Conservation (phyloP, 768 basidiomycete genomes). For the Naematelia aurantialba region DNA sequence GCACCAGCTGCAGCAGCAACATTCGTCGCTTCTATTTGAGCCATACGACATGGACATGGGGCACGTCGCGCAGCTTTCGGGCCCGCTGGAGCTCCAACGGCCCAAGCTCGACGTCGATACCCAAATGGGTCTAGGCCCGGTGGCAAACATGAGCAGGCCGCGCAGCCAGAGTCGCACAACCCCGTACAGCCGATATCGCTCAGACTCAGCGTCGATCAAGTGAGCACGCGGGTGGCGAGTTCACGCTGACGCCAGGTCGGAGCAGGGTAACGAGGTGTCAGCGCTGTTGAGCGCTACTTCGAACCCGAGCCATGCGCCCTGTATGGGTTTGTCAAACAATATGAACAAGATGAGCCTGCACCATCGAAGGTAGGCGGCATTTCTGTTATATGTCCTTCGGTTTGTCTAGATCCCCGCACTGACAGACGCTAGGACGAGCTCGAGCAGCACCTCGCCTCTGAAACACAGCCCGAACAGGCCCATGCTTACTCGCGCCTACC, state of each 20-base stretch:
- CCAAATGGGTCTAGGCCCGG: too few relatives aligned
- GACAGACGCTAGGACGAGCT: neutral
- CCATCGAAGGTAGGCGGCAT: constrained; percentile 13
- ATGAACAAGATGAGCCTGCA: constrained; percentile 26
- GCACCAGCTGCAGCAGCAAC: constrained; percentile 19
- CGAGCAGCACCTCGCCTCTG: neutral
- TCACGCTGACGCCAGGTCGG: neutral
- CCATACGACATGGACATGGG: neutral
- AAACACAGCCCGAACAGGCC: constrained; percentile 11
- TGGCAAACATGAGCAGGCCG: constrained; percentile 4
- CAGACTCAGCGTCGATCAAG: constrained; percentile 26
- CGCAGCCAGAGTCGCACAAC: constrained; percentile 19
- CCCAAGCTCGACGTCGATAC: constrained; percentile 24
- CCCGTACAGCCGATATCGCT: constrained; percentile 28
- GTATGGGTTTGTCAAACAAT: neutral
- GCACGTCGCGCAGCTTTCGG: neutral
- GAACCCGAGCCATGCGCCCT: neutral
- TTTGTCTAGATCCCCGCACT: too few relatives aligned
- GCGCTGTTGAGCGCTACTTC: neutral
- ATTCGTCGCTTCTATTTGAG: constrained; percentile 5
- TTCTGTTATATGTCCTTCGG: too few relatives aligned
- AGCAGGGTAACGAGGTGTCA: neutral
- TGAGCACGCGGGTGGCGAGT: constrained; percentile 9
- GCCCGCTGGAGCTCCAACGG: constrained; percentile 1
- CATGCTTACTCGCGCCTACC: constrained; percentile 19